phyloP scores from a whole-genome alignment of 2,329 filamentous ascomycete genomes.

The Aspergillus luchuensis region DNA sequence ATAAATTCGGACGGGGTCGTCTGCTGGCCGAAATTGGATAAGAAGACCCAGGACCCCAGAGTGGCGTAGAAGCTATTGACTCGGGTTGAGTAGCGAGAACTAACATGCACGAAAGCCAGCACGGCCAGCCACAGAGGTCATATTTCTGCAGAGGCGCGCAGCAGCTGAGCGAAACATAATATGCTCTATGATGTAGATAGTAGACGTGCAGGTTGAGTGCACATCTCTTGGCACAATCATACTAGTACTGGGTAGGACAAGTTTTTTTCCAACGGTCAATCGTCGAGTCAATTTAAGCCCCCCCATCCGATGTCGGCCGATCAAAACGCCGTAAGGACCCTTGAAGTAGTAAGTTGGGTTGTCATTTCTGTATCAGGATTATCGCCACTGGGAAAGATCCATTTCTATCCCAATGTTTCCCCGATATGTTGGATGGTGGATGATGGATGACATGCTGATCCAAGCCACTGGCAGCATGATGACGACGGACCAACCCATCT shows the following conservation, averaged over 20 bases:
- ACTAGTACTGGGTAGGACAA: not conserved
- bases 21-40: not conserved
- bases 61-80: not conserved
- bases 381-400: not conserved
- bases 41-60: not conserved
- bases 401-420: not conserved
- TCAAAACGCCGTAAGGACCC: not conserved
- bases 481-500: conserved; percentile 10
- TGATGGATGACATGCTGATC: conserved; percentile 2
- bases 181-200: not conserved
- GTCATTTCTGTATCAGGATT: no score
- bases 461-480: conserved; percentile 16
- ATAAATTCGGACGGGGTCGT: not conserved
- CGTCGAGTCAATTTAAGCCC: not conserved
- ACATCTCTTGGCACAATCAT: not conserved
- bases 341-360: not conserved
- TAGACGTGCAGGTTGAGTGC: not conserved
- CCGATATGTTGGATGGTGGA: not conserved
- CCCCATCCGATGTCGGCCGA: not conserved
- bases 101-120: not conserved
- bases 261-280: not conserved
- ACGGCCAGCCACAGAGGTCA: conserved; percentile 7
- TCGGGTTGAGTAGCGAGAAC: not conserved
- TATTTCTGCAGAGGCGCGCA: conserved; percentile 4
- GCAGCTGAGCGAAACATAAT: not conserved